phyloP scores from a whole-genome alignment of 805 yeast genomes.

The Wickerhamomyces chambardii region DNA sequence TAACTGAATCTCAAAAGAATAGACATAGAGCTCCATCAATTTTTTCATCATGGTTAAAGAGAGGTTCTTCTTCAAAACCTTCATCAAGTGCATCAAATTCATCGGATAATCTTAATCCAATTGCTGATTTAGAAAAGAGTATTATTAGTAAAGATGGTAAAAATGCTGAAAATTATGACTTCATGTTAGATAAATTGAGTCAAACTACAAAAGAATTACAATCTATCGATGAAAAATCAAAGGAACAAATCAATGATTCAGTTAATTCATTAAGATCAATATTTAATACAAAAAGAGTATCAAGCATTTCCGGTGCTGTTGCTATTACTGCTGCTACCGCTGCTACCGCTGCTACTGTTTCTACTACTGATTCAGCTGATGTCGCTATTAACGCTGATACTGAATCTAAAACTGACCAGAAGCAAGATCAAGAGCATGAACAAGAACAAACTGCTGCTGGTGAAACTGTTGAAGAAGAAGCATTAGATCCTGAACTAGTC shows the following conservation, averaged over 20 bases:
- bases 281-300: constrained; percentile 12
- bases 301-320: constrained; percentile 14
- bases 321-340: constrained; percentile 7
- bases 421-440: constrained; percentile 2
- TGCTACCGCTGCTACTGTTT: constrained; percentile 3
- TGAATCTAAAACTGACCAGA: no score
- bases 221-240: constrained; percentile 39
- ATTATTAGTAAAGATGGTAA: constrained; percentile 1
- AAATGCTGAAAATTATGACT: constrained; percentile 38
- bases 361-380: no score
- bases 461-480: no score
- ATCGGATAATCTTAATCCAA: constrained; percentile 8
- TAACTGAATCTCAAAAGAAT: constrained; percentile 12
- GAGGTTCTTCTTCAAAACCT: constrained; percentile 4
- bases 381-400: no score
- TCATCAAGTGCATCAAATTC: constrained; percentile 1
- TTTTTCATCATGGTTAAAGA: constrained; percentile 15
- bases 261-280: constrained; percentile 30
- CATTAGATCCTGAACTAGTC: constrained; percentile 20
- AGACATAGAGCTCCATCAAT: constrained; percentile 12
- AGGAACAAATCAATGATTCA: constrained; percentile 41
- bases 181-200: constrained; percentile 50
- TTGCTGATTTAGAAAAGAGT: background rate
- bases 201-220: constrained; percentile 44
- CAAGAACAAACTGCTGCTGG: constrained; percentile 24